A percentile compares a stretch with the other conserved stretches of the same genome.
phyloP scores from a whole-genome alignment of 2,329 filamentous ascomycete species.

The Fusarium sp. region DNA sequence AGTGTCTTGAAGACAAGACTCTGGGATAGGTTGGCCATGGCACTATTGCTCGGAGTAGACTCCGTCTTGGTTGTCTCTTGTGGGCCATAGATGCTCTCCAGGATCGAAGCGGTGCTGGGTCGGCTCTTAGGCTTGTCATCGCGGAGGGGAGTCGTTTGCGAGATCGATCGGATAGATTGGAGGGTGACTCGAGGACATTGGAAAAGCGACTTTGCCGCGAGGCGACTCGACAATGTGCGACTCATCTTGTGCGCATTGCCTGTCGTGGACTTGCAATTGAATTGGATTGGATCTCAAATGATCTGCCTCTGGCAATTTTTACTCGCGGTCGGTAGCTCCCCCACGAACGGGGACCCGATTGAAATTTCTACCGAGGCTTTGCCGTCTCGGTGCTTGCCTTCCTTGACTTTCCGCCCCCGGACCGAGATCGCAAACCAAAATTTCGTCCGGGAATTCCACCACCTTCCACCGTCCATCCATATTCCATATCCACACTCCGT shows the following conservation, averaged over 20 bases:
- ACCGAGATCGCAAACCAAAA: constrained; percentile 55
- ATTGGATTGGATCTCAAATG: constrained; percentile 23
- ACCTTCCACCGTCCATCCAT: constrained; percentile 43
- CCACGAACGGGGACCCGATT: constrained; percentile 10
- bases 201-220: constrained; percentile 55
- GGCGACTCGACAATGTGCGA: constrained; percentile 55
- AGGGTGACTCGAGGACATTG: constrained; percentile 40
- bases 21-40: constrained; percentile 51
- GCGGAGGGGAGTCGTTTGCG: constrained; percentile 51
- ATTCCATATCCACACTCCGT: constrained; percentile 42
- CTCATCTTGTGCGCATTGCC: constrained; percentile 56
- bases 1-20: constrained; percentile 55
- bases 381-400: constrained; percentile 49
- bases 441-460: constrained; percentile 51
- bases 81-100: constrained; percentile 51
- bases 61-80: constrained; percentile 33
- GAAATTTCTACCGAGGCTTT: constrained; percentile 48
- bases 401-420: constrained; percentile 47
- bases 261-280: constrained; percentile 25
- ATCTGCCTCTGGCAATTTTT: constrained; percentile 45
- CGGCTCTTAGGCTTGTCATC: constrained; percentile 44
- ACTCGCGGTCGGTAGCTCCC: constrained; percentile 19
- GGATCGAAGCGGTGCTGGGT: constrained; percentile 46
- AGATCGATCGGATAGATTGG: constrained; percentile 51
- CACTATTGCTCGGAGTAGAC: constrained; percentile 40